Base-by-base conservation (phyloP, 2,329 filamentous ascomycete genomes). In the Nemania abortiva region DNA sequence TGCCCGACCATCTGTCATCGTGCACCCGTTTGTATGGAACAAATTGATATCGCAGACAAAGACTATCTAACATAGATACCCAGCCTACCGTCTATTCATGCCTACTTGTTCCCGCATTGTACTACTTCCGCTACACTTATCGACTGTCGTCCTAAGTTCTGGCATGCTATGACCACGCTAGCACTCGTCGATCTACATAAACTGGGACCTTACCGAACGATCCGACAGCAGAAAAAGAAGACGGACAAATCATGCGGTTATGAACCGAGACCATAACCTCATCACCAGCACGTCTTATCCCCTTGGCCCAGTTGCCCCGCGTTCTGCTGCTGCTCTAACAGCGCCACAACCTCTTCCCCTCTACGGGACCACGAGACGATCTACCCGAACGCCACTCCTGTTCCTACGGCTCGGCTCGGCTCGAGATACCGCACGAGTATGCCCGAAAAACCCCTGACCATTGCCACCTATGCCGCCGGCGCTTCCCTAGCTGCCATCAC, bases 401-500 rank as follows among this genome's bases (percentile, higher is more conserved):
- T n/a, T n/a, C n/a, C n/a, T n/a, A n/a, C n/a, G n/a, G n/a, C 31
- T 9, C 31, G 31, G 31, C 31, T 24, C 37, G 37, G 13, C 37
- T 3, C 37, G 37, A 42, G 24, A 45, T 18, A 65, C 9, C 42
- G 15, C 54, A 63, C 61, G 47, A 71, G 39, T 22, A 95, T 96
- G 93, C 92, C 92, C 76, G 92, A 96, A 79, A 94, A 92, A 84
- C 90, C 90, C 64, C 87, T 93, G 68, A 94, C 91, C 7, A 91
- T 96, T 76, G 93, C 94, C 75, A 94, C 93, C 53, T 99, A 99
- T 82, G 96, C 96, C 77, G 96, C 95, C 68, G 95, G 95, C 75
- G 96, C 95, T 69, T 97, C 95, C 63, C 91, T 99, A 71, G 96
- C 96, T 65, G 96, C 96, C 70, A 93, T 97, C 71, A 95, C 96